Evolutionary conservation across 768 basidiomycete genomes (phyloP).

Genomic region (Psilocybe sp.): DNA sequence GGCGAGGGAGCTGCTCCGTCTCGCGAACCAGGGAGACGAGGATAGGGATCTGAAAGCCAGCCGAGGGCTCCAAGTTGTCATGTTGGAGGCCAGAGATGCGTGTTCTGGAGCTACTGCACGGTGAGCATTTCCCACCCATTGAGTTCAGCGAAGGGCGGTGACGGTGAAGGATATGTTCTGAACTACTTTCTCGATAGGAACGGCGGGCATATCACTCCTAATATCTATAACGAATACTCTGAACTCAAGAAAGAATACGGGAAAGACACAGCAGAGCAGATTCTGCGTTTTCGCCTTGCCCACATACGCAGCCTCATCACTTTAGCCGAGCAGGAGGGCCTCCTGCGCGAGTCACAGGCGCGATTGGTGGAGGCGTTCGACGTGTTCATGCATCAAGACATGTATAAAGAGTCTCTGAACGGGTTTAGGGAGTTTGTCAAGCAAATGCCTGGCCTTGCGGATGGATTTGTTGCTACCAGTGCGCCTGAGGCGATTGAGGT

Average conservation of each 20-base stretch:
- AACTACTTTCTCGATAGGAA: no score
- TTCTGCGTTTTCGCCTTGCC: conserved; percentile 39
- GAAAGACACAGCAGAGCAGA: conserved; percentile 39
- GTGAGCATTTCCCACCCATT: not conserved
- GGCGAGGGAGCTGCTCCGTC: conserved; percentile 47
- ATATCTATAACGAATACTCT: conserved; percentile 57
- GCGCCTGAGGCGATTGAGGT: conserved; percentile 28
- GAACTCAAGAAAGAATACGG: conserved; percentile 47
- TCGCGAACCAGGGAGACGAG: conserved; percentile 5
- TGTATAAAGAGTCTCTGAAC: not conserved
- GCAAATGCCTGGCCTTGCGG: conserved; percentile 1
- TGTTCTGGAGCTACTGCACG: conserved; percentile 6
- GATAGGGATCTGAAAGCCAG: conserved; percentile 3
- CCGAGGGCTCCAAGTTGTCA: conserved; percentile 42
- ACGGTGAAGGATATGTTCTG: no score
- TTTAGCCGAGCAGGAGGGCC: conserved; percentile 1
- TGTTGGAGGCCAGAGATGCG: conserved; percentile 76
- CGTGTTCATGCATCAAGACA: conserved; percentile 4
- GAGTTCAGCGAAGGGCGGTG: no score
- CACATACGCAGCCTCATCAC: conserved; percentile 4
- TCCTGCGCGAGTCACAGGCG: conserved; percentile 5
- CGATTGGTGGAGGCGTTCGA: conserved; percentile 5
- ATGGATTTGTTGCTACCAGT: conserved; percentile 10
- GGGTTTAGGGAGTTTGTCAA: not conserved
- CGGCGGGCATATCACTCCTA: conserved; percentile 66